Conservation (phyloP, 2,329 filamentous ascomycete genomes). For the Diaporthe amygdali region DNA sequence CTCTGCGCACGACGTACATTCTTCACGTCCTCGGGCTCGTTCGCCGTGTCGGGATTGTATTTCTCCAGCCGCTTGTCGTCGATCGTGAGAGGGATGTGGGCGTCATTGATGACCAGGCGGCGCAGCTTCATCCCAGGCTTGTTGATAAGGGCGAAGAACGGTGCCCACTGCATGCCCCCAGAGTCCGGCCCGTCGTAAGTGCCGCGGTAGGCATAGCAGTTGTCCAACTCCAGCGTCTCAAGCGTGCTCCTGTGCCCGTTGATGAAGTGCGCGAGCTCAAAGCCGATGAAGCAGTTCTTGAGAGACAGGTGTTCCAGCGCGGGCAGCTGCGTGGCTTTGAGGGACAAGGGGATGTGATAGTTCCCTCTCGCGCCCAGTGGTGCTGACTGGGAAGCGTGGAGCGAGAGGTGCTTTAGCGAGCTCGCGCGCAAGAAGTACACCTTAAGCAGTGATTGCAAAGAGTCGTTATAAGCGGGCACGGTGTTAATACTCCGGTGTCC, state of each 20-base stretch:
- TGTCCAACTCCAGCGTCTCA: slow-evolving; percentile 19
- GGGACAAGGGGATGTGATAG: slow-evolving; percentile 24
- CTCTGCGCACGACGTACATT: slow-evolving; percentile 21
- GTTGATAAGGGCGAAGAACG: slow-evolving; percentile 20
- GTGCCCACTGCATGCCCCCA: slow-evolving; percentile 22
- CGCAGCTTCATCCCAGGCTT: slow-evolving; percentile 12
- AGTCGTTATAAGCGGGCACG: slow-evolving; percentile 22
- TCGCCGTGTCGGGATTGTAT: slow-evolving; percentile 18
- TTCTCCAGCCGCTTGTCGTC: slow-evolving; percentile 14
- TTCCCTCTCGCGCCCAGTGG: slow-evolving; percentile 21
- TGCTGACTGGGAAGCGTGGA: slow-evolving; percentile 23
- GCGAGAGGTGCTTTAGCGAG: slow-evolving; percentile 17
- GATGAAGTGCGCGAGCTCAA: slow-evolving; percentile 27
- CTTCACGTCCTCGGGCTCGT: slow-evolving; percentile 24
- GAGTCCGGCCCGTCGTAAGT: neutral
- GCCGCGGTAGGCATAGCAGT: slow-evolving; percentile 24
- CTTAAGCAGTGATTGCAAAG: slow-evolving; percentile 25
- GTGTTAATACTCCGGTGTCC: slow-evolving; percentile 25
- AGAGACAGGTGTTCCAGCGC: slow-evolving; percentile 19
- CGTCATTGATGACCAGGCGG: slow-evolving; percentile 7
- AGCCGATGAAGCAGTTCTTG: slow-evolving; percentile 25
- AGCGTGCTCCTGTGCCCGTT: slow-evolving; percentile 18
- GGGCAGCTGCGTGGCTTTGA: slow-evolving; percentile 25
- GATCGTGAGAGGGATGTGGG: slow-evolving; percentile 23
- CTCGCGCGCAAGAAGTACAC: slow-evolving; percentile 23